Evolutionary conservation across 2,329 filamentous ascomycete genomes (phyloP).

Genomic region (Rosellinia necatrix): DNA sequence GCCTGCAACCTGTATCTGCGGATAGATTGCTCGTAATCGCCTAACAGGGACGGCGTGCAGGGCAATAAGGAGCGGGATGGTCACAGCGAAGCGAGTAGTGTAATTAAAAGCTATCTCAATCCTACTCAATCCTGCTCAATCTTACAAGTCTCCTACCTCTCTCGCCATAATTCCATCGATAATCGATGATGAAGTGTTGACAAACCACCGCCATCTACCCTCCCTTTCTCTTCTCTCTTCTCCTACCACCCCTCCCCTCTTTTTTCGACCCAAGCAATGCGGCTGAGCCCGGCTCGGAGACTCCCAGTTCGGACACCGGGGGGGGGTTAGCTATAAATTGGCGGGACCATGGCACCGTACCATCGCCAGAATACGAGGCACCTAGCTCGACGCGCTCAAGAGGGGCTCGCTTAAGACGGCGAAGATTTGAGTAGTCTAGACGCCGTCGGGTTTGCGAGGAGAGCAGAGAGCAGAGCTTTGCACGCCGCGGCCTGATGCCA

Average conservation of each 20-base stretch:
- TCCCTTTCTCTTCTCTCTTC: too few relatives aligned
- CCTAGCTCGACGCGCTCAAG: neutral
- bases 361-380: neutral
- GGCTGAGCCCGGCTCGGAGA: neutral
- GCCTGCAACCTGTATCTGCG: too few relatives aligned
- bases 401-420: neutral
- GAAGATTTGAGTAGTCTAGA: neutral
- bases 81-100: neutral
- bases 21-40: too few relatives aligned
- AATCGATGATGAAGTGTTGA: neutral
- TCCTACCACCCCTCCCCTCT: too few relatives aligned
- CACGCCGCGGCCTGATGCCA: constrained; percentile 1
- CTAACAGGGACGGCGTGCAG: too few relatives aligned
- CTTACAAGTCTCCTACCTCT: too few relatives aligned
- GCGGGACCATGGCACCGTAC: neutral
- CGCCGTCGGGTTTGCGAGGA: neutral
- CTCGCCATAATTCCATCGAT: too few relatives aligned
- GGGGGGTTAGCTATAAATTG: neutral
- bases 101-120: neutral
- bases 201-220: too few relatives aligned
- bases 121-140: neutral
- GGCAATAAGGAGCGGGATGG: too few relatives aligned
- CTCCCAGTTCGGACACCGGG: constrained; percentile 3
- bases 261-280: neutral
- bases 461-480: constrained; percentile 1